phyloP scores from a whole-genome alignment of 345 rosid genomes.

The Salix purpurea region DNA sequence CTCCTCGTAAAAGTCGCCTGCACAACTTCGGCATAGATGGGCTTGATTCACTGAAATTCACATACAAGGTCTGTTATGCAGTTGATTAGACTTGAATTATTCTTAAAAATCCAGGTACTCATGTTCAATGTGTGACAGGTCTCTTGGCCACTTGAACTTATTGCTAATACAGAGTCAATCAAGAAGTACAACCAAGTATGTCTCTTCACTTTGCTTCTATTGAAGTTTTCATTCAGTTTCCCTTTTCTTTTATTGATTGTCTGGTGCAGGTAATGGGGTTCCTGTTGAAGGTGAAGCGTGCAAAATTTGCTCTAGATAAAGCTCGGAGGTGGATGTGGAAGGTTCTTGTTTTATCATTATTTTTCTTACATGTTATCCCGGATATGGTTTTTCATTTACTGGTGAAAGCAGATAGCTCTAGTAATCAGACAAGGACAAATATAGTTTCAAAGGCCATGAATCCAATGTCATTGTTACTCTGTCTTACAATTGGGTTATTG shows the following conservation, averaged over 20 bases:
- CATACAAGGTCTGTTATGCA: constrained; percentile 59
- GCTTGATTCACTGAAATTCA: constrained; percentile 72
- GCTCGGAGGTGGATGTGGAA: constrained; percentile 99
- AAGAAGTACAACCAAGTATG: constrained; percentile 92
- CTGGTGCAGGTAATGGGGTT: constrained; percentile 80
- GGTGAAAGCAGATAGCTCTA: background rate
- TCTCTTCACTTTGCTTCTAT: constrained; percentile 17
- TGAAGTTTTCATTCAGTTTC: constrained; percentile 13
- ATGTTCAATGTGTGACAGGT: constrained; percentile 45
- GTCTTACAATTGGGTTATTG: constrained; percentile 2
- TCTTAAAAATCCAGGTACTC: constrained; percentile 5
- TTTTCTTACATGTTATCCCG: background rate
- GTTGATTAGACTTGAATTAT: constrained; percentile 9
- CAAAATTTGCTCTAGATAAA: constrained; percentile 91
- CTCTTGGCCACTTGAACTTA: constrained; percentile 98
- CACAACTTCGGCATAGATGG: constrained; percentile 68
- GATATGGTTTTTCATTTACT: background rate
- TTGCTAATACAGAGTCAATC: constrained; percentile 80
- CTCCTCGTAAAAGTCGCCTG: constrained; percentile 43
- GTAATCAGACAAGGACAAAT: background rate
- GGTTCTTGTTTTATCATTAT: constrained; percentile 37
- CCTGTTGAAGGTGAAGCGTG: constrained; percentile 93
- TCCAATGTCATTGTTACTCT: background rate
- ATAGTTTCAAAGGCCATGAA: background rate
- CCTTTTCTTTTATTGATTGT: constrained; percentile 24